Evolutionary conservation across 2,329 filamentous ascomycete genomes (phyloP), one percentile per base, ranked within the genome.

Genomic region (Diaporthe vexans): DNA sequence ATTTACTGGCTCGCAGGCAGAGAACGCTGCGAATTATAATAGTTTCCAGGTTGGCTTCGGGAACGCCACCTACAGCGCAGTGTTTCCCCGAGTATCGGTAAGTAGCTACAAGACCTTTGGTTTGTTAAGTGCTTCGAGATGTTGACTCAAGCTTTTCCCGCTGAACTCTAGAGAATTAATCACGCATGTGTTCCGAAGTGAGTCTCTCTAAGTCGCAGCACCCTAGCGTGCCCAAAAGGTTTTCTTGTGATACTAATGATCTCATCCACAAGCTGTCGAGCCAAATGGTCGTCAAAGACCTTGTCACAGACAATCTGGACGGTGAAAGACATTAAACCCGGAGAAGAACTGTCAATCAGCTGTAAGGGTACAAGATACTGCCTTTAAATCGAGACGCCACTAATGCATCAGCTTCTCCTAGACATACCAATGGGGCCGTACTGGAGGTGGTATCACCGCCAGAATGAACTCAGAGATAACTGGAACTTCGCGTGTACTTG

Each of bases 401-500:
- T 67, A 26, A 67, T 15, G 7, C 13, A 52, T 15, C 9, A 11
- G 13, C 13, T 24, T 19, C 4, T 24, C 7, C 13, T 33, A 67
- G 63, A 67, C n/a, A 52, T 67, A 51, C 63, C 63, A 19, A 67
- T 67, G 63, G 63, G 63, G 8, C 63, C 63, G 13, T n/a, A 52
- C 3, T 52, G 63, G 63, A n/a, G 13, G 7, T 67, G 46, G 46
- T 11, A 37, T 2, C 46, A 67, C 8, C 63, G 63, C 13, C 63
- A 52, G n/a, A 7, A 35, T 0, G 63, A 67, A 29, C 63, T 67
- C 29, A 37, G 8, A 6, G 46, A 67, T 1, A 67, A 67, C n/a
- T 67, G 63, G 63, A 67, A 67, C 24, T 67, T 67, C 46, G 46
- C 15, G 2, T 67, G 63, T n/a, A 24, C 63, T 11, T 67, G 63